Evolutionary conservation across 345 rosid species (phyloP).

Genomic region (Sapria himalayana): DNA sequence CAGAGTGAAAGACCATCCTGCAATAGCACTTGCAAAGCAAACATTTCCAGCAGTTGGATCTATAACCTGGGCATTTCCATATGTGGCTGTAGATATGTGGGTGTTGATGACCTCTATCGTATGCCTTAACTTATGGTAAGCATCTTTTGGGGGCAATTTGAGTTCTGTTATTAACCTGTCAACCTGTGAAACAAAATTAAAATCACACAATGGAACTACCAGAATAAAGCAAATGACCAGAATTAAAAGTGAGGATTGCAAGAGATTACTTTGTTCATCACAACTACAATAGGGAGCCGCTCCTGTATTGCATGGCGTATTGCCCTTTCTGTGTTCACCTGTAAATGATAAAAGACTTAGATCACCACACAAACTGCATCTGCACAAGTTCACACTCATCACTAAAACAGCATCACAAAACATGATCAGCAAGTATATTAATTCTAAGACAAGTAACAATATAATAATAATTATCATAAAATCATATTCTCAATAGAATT

Average conservation of each 20-base stretch:
- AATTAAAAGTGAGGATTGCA: background rate
- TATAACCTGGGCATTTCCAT: conserved; percentile 63
- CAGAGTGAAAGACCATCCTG: conserved; percentile 96
- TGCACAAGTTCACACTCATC: conserved; percentile 1
- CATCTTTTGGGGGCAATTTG: conserved; percentile 93
- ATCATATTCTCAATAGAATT: too few relatives aligned
- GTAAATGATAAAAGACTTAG: conserved; percentile 6
- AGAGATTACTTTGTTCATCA: conserved; percentile 54
- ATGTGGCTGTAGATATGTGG: conserved; percentile 71
- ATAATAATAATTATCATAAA: too few relatives aligned
- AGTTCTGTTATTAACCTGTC: conserved; percentile 91
- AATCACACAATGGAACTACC: conserved; percentile 4
- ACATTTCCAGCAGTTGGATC: conserved; percentile 91
- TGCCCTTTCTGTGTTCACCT: conserved; percentile 97
- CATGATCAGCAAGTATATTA: background rate
- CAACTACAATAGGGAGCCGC: conserved; percentile 79
- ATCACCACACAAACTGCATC: conserved; percentile 4
- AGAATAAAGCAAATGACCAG: conserved; percentile 3
- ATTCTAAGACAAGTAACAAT: background rate
- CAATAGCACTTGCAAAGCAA: conserved; percentile 83
- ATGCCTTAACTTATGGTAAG: conserved; percentile 89
- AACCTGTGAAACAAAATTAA: conserved; percentile 28
- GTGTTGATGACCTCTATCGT: conserved; percentile 80
- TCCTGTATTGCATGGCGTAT: conserved; percentile 96
- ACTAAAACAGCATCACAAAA: background rate